Evolutionary conservation across 2,329 filamentous ascomycete species (phyloP), one percentile per base, ranked within the genome.

Genomic region (Aspergillus brasiliensis): DNA sequence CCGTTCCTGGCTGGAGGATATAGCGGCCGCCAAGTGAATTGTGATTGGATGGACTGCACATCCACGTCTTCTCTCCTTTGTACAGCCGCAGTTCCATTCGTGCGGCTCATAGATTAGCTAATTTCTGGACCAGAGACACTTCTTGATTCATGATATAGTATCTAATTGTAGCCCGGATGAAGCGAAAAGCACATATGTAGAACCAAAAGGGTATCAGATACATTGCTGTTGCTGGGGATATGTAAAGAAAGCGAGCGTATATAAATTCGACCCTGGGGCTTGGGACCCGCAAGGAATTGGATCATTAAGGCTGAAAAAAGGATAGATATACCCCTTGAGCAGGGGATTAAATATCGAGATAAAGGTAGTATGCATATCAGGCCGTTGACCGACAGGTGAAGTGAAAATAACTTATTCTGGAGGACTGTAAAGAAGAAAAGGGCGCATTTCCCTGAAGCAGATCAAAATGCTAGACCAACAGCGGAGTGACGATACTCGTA

Each of bases 381-480:
- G 40, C 40, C 19, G 19, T 44, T 23, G 17, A 21, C 10, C 17
- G 10, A 6, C 4, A 23, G 19, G 19, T 13, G 10, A 44, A 21
- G 4, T 44, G 40, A 44, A 23, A 15, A 44, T 23, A 23, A 23
- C 11, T 23, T 23, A 7, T 13, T 6, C 11, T 10, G 21, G 15
- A 23, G 13, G 40, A 44, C 3, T 23, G 19, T 44, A 44, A 13
- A 11, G 19, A 44, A 44, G 17, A 13, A 37, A 42, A 38, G 25
- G 2, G 37, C 3, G 17, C 38, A 40, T 40, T 15, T 40, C 13
- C 17, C 8, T 8, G 40, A 21, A 19, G 40, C 13, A 11, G 40
- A 44, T 67, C 63, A 76, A 58, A 73, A 75, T 6, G 73, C 73
- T 28, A 75, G 17, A 11, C 74, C 73, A 40, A 76, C 69, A 15